Evolutionary conservation across 371 early-diverging fungal species (phyloP).

Genomic region (Syncephalis plumigaleata): DNA sequence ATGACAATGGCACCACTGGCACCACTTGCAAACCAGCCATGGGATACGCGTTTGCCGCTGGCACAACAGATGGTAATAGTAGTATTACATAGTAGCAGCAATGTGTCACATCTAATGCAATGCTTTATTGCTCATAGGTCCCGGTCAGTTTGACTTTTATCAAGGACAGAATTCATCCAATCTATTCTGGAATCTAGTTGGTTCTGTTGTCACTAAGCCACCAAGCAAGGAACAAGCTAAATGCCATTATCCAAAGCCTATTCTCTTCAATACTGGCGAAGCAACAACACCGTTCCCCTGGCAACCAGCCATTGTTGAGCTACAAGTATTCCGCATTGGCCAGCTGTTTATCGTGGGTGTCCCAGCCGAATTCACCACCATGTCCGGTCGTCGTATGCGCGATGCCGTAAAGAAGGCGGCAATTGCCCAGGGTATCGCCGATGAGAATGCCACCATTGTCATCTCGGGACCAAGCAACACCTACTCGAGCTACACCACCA

Average conservation of each 20-base stretch:
- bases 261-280: constrained; percentile 40
- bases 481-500: constrained; percentile 34
- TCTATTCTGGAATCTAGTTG: constrained; percentile 23
- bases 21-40: constrained; percentile 19
- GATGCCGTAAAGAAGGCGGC: constrained; percentile 17
- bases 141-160: constrained; percentile 16
- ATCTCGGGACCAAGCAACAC: constrained; percentile 26
- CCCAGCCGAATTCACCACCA: constrained; percentile 44
- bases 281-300: constrained; percentile 22
- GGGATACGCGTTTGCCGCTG: constrained; percentile 30
- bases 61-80: constrained; percentile 32
- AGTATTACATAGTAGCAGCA: neutral
- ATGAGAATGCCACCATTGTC: constrained; percentile 24
- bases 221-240: constrained; percentile 17
- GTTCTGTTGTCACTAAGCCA: constrained; percentile 13
- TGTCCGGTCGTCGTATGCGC: constrained; percentile 37
- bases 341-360: constrained; percentile 31
- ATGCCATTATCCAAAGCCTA: constrained; percentile 41
- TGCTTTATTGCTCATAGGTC: constrained; percentile 3
- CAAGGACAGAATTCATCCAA: constrained; percentile 14
- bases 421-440: constrained; percentile 17
- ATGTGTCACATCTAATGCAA: neutral
- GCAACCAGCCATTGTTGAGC: constrained; percentile 33
- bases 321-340: constrained; percentile 28
- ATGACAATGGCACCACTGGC: constrained; percentile 8